Evolutionary conservation across 1,284 basidiomycete species (phyloP).

Genomic region (Heterobasidion annosum): DNA sequence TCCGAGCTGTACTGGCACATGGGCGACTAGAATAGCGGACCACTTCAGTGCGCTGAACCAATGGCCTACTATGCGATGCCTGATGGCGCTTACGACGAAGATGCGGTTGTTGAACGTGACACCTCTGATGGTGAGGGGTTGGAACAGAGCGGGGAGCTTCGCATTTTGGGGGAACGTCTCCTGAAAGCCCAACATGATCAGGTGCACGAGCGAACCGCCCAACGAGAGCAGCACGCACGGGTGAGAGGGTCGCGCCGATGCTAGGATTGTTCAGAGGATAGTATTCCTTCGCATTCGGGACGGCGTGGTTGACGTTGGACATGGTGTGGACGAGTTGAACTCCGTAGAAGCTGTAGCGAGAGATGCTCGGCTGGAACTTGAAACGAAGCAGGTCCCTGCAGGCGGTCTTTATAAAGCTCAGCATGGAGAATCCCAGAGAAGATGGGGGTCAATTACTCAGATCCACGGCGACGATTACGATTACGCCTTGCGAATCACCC

Average conservation of each 20-base stretch:
- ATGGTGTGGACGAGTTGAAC: constrained; percentile 55
- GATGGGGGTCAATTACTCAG: no score
- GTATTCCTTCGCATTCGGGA: constrained; percentile 40
- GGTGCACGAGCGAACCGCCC: neutral
- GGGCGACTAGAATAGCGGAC: constrained; percentile 37
- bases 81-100: constrained; percentile 30
- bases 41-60: neutral
- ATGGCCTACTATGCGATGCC: neutral
- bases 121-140: constrained; percentile 55
- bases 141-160: constrained; percentile 54
- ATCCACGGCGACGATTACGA: no score
- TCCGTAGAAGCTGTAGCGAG: constrained; percentile 29
- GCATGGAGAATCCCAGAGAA: no score
- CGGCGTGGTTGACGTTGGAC: constrained; percentile 32
- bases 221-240: constrained; percentile 17
- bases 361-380: neutral
- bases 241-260: constrained; percentile 41
- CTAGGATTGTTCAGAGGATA: constrained; percentile 55
- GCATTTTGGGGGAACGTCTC: constrained; percentile 30
- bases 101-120: constrained; percentile 69
- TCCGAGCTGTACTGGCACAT: constrained; percentile 77
- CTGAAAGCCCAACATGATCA: constrained; percentile 18
- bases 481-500: no score
- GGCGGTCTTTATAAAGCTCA: no score
- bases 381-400: no score